Evolutionary conservation across 306 rosid genomes (phyloP).

Genomic region (Trichosanthes truncata): DNA sequence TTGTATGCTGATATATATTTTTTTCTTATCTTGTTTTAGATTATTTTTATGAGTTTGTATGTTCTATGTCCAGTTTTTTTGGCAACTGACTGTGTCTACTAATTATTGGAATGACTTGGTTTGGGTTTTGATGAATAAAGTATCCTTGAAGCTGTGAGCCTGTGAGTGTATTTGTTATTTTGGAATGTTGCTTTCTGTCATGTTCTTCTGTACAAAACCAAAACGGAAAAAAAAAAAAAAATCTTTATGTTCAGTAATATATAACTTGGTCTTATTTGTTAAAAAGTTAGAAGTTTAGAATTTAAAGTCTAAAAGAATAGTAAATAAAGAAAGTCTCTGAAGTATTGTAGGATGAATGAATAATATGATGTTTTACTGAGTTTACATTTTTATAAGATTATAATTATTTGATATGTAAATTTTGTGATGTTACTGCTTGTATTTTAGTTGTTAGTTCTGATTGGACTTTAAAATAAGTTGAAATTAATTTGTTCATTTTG

Average conservation of each 20-base stretch:
- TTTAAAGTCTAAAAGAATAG: background rate
- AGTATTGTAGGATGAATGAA: background rate
- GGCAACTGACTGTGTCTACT: background rate
- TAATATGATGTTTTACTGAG: background rate
- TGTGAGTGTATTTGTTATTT: background rate
- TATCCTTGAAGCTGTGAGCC: background rate
- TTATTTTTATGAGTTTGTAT: slow-evolving; percentile 26
- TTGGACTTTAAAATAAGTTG: too few species aligned
- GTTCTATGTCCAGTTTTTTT: slow-evolving; percentile 19
- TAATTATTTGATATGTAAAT: too few species aligned
- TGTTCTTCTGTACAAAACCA: background rate
- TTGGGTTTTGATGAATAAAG: background rate
- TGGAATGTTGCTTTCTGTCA: background rate
- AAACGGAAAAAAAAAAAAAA: background rate
- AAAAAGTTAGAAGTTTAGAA: background rate
- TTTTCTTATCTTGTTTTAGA: slow-evolving; percentile 11
- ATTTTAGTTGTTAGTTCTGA: too few species aligned
- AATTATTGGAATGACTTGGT: background rate
- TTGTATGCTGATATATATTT: background rate
- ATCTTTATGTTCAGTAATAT: background rate
- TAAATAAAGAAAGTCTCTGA: background rate
- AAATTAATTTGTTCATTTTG: too few species aligned
- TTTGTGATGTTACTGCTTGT: too few species aligned
- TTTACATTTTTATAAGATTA: background rate
- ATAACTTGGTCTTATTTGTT: background rate